A percentile compares a stretch with the other conserved stretches of the same genome.
These are phyloP conservation scores for Lactifluus rugatus DNA, from an alignment of 768 basidiomycete genomes.

Conservation along the genomic window DNA sequence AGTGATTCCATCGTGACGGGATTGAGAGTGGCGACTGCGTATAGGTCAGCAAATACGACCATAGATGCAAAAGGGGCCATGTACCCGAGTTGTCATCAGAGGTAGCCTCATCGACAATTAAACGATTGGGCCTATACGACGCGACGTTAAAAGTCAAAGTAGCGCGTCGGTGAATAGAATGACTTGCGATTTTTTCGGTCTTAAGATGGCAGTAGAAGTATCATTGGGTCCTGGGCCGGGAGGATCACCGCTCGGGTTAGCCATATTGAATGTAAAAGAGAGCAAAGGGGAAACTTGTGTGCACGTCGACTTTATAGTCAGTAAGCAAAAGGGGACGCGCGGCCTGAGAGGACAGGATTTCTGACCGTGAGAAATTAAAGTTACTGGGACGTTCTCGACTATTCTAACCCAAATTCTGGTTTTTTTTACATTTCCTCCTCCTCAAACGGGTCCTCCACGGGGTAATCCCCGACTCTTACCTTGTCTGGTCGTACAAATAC, in stretches of 20 bases:
- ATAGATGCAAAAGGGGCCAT: slow-evolving; percentile 17
- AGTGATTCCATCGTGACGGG: slow-evolving; percentile 94
- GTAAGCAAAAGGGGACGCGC: slow-evolving; percentile 16
- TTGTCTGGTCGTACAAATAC: slow-evolving; percentile 81
- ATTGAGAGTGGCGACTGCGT: slow-evolving; percentile 84
- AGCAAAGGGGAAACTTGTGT: neutral
- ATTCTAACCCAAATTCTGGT: neutral
- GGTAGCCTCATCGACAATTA: slow-evolving; percentile 91
- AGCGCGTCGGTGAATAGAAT: slow-evolving; percentile 15
- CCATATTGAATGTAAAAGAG: slow-evolving; percentile 32
- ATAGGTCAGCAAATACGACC: neutral
- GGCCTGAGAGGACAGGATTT: slow-evolving; percentile 1
- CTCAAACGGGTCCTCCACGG: slow-evolving; percentile 67
- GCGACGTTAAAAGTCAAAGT: slow-evolving; percentile 17
- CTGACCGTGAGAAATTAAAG: slow-evolving; percentile 12
- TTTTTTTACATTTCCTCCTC: slow-evolving; percentile 61
- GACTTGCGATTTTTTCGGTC: slow-evolving; percentile 94
- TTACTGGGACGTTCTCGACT: slow-evolving; percentile 8
- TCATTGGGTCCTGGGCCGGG: slow-evolving; percentile 84
- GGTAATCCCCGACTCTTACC: slow-evolving; percentile 77
- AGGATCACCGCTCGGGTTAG: slow-evolving; percentile 76
- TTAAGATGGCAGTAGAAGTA: slow-evolving; percentile 86
- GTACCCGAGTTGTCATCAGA: slow-evolving; percentile 93
- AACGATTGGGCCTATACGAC: slow-evolving; percentile 75
- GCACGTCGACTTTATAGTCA: slow-evolving; percentile 8